A percentile compares a stretch with the other conserved stretches of the same genome.
phyloP scores from a whole-genome alignment of 2,329 filamentous ascomycete genomes.

The Ophiostoma quercus region DNA sequence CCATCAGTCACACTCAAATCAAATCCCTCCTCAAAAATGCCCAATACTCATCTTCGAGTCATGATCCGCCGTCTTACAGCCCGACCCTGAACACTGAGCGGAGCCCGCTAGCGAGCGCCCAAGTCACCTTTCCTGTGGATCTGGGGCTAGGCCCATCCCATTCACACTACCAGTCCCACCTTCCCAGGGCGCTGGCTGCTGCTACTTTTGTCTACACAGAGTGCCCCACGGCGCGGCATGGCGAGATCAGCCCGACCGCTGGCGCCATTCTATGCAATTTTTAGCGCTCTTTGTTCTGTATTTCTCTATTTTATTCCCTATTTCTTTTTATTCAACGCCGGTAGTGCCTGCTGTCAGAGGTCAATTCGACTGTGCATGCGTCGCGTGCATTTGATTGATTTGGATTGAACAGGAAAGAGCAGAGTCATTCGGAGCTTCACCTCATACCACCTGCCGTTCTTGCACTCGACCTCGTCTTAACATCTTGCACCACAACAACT shows the following conservation, averaged over 20 bases:
- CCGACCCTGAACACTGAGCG: neutral
- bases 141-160: slow-evolving; percentile 5
- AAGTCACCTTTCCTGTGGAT: neutral
- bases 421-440: neutral
- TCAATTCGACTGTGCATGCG: neutral
- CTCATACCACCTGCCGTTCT: too few relatives aligned
- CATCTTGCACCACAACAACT: too few relatives aligned
- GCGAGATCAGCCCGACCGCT: slow-evolving; percentile 22
- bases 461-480: too few relatives aligned
- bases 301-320: neutral
- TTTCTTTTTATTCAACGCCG: neutral
- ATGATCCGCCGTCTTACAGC: neutral
- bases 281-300: neutral
- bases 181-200: neutral
- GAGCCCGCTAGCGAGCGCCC: slow-evolving; percentile 10
- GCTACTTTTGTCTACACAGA: neutral
- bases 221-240: slow-evolving; percentile 14
- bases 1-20: too few relatives aligned
- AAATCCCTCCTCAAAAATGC: too few relatives aligned
- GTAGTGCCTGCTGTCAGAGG: neutral
- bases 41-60: neutral
- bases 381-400: neutral
- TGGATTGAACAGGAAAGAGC: neutral
- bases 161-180: neutral
- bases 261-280: slow-evolving; percentile 19